These are phyloP conservation scores for Rhodomyrtus psidioides DNA, from an alignment of 441 rosid genomes.

Conservation along the genomic window DNA sequence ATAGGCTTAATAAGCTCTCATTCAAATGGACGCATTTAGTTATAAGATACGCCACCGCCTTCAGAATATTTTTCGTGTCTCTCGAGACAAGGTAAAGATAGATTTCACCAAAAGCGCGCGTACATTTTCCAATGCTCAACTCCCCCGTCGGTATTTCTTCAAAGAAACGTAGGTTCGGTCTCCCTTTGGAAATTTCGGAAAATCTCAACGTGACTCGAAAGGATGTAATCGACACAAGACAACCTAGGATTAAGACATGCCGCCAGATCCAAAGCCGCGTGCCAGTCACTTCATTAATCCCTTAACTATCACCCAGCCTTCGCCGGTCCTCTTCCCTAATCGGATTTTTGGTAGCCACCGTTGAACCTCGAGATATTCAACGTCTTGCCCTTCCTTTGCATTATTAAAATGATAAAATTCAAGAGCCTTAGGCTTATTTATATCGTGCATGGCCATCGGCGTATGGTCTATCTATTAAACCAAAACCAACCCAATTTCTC, in stretches of 20 bases:
- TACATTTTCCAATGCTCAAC: background rate
- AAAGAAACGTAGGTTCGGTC: background rate
- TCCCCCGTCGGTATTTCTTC: background rate
- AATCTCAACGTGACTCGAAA: background rate
- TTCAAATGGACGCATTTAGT: background rate
- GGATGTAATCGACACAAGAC: background rate
- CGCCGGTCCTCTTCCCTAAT: background rate
- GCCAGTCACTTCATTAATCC: background rate
- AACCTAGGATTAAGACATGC: background rate
- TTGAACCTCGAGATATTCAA: background rate
- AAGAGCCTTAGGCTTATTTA: background rate
- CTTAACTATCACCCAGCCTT: background rate
- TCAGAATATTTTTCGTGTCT: accelerated
- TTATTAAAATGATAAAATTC: background rate
- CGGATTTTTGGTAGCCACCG: background rate
- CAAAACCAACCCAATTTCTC: background rate
- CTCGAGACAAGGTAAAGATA: accelerated
- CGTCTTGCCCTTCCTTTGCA: background rate
- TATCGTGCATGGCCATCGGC: background rate
- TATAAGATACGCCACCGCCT: accelerated
- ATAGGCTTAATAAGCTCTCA: background rate
- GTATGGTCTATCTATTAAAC: background rate
- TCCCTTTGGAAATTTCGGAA: background rate
- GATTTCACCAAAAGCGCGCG: background rate
- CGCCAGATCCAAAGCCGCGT: background rate